Base-by-base conservation (phyloP, 805 yeast genomes). In the Ogataea kodamae region DNA sequence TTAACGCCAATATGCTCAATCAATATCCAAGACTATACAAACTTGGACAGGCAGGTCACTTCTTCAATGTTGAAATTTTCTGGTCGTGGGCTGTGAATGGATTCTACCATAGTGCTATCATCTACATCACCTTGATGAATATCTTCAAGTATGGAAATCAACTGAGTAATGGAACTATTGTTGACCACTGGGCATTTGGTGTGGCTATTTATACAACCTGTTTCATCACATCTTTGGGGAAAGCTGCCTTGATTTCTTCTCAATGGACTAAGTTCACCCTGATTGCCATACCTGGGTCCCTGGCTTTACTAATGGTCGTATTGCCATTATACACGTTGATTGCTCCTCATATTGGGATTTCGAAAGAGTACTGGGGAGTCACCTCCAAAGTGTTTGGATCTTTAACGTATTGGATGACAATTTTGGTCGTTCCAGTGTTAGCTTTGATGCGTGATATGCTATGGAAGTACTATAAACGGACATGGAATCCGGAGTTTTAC, bases 61-160 rank as follows among this genome's bases (percentile, higher is more conserved):
- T 92, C 53, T 86, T 92, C 65, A 90, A 90, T 48, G 95, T 88
- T 9, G 69, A 77, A 5, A 88, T 88, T 23, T 92, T 92, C 59
- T 90, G 97, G 97, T 85, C 95, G 12, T 92, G 98, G 98, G 85
- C 92, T 27, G 64, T 78, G 31, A 94, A 92, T 59, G 99, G 98
- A 0, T 90, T 92, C 54, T 92, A 76, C 61, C 99, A 92, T 57
- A 86, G 96, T 9, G 85, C 87, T 2, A 67, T 92, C 14, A 80
- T 88, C 13, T 94, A 79, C 56, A 64, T 88, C 26, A 81, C 90
- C 20, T 68, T 86, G 9, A 68, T 72, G 30, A 71, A 76, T 43
- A 79, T 88, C 28, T 87, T 81, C 59, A 65, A 70, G 35, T 72
- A 72, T 48, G 88, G 94, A 14, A 71, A 78, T 50, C 75, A 75